A percentile compares a stretch with the other conserved stretches of the same genome.
Evolutionary conservation across 1,284 basidiomycete genomes (phyloP).

Genomic region (Ustanciosporium gigantosporum): DNA sequence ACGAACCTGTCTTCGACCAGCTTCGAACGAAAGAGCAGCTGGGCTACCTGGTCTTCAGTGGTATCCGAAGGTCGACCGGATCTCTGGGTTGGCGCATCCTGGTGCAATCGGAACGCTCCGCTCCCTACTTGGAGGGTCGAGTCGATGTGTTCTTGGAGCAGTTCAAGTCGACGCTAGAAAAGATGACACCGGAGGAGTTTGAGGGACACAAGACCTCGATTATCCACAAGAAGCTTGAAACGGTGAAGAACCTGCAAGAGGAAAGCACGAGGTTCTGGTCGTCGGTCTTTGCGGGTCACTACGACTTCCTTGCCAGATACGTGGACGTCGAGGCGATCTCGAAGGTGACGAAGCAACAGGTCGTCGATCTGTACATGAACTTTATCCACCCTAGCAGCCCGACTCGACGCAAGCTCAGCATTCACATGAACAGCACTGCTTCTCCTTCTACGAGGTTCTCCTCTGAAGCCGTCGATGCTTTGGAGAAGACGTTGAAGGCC

Average conservation of each 20-base stretch:
- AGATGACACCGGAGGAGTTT: conserved; percentile 51
- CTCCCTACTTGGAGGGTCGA: conserved; percentile 82
- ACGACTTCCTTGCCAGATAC: conserved; percentile 65
- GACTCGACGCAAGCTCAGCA: conserved; percentile 43
- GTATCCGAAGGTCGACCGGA: conserved; percentile 61
- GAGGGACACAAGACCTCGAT: conserved; percentile 48
- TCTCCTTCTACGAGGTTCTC: conserved; percentile 69
- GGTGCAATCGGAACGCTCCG: conserved; percentile 84
- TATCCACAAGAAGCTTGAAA: conserved; percentile 57
- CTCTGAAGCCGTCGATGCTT: conserved; percentile 69
- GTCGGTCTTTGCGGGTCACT: conserved; percentile 69
- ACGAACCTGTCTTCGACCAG: conserved; percentile 88
- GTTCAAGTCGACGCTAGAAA: conserved; percentile 66
- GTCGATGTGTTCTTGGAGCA: conserved; percentile 82
- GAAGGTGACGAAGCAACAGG: conserved; percentile 74
- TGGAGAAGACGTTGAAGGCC: conserved; percentile 67
- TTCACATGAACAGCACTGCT: conserved; percentile 63
- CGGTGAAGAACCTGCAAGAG: conserved; percentile 56
- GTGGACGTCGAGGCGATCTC: conserved; percentile 72
- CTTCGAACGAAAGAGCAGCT: conserved; percentile 96
- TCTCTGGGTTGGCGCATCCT: conserved; percentile 81
- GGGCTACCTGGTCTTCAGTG: conserved; percentile 70
- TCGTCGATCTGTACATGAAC: conserved; percentile 74
- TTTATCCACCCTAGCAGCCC: conserved; percentile 67
- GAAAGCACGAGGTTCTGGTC: conserved; percentile 63